A percentile compares a stretch with the other conserved stretches of the same genome.
Evolutionary conservation across 768 basidiomycete genomes (phyloP).

Genomic region (Tricholoma matsutake): DNA sequence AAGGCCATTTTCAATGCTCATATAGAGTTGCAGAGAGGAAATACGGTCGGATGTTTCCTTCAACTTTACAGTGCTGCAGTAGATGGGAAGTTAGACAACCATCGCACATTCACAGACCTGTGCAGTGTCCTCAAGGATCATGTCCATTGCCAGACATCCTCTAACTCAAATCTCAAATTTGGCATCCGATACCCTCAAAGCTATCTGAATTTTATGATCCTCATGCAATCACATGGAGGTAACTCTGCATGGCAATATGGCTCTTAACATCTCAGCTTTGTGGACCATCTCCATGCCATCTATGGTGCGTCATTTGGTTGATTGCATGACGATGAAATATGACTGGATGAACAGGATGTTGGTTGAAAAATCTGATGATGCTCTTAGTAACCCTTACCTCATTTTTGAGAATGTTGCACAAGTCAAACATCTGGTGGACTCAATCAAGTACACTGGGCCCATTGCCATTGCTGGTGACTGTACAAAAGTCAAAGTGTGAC

Average conservation of each 20-base stretch:
- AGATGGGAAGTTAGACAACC: too few species aligned
- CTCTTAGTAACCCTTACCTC: background rate
- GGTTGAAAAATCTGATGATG: too few species aligned
- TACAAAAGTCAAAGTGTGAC: conserved; percentile 23
- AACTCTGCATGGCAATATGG: background rate
- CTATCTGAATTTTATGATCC: conserved; percentile 3
- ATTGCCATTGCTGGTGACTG: conserved; percentile 24
- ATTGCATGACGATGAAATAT: too few species aligned
- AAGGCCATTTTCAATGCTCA: background rate
- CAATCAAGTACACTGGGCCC: conserved; percentile 18
- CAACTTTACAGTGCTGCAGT: too few species aligned
- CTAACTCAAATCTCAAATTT: background rate
- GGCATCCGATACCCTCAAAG: conserved; percentile 1
- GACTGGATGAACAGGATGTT: too few species aligned
- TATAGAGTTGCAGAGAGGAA: background rate
- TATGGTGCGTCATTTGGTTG: too few species aligned
- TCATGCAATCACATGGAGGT: background rate
- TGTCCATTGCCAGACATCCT: background rate
- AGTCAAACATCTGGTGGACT: background rate
- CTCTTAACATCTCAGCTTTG: too few species aligned
- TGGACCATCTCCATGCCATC: too few species aligned
- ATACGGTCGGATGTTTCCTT: background rate
- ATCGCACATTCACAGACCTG: too few species aligned
- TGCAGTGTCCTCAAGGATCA: too few species aligned
- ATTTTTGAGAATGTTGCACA: conserved; percentile 1